Conservation (phyloP, 23 red algal species). For the Gracilariopsis chorda region DNA sequence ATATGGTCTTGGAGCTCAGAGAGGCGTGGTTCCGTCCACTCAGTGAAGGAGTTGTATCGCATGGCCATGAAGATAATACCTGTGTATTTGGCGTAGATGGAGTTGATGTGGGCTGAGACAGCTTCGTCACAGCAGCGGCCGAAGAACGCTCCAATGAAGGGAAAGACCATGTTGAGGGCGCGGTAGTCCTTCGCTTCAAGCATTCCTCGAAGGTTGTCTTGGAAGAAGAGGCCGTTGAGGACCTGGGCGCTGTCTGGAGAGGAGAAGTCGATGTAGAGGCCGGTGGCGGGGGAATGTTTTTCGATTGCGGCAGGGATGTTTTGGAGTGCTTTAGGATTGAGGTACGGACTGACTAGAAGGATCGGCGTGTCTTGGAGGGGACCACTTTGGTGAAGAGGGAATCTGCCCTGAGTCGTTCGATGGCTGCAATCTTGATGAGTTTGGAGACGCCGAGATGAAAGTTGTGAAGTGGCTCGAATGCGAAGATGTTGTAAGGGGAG, state of each 20-base stretch:
- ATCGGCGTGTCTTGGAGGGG: neutral
- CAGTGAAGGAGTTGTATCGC: neutral
- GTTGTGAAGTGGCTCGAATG: slow-evolving; percentile 2
- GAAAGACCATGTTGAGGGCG: neutral
- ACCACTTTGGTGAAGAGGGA: neutral
- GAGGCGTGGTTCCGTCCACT: neutral
- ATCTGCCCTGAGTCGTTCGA: neutral
- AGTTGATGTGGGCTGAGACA: neutral
- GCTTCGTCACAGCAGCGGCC: neutral
- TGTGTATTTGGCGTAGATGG: neutral
- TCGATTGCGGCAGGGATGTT: neutral
- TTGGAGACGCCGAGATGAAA: neutral
- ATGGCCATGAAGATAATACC: neutral
- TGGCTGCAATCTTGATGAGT: neutral
- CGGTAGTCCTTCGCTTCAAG: neutral
- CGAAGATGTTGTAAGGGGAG: slow-evolving; percentile 4
- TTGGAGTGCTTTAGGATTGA: neutral
- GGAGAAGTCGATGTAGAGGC: neutral
- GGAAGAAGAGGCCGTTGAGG: no score
- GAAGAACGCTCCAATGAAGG: neutral
- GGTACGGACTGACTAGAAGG: neutral
- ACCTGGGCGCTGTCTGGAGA: neutral
- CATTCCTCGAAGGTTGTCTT: neutral
- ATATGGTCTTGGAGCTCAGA: neutral
- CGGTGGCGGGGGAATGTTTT: neutral